A percentile compares a stretch with the other conserved stretches of the same genome.
Evolutionary conservation across 768 basidiomycete species (phyloP).

Genomic region (Hypholoma fasciculare): DNA sequence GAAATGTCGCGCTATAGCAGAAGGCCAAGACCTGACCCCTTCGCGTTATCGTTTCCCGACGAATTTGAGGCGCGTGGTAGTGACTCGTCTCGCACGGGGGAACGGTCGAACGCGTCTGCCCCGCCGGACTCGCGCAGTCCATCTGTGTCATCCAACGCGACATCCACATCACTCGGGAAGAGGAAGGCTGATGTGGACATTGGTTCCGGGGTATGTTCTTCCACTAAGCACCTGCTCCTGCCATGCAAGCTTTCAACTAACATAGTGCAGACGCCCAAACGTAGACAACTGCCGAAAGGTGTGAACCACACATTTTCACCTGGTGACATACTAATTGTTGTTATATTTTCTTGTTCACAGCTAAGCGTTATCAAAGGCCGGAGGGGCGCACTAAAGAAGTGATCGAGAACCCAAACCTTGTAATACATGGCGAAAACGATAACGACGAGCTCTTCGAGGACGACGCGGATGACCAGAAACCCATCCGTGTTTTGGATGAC

Average conservation of each 20-base stretch:
- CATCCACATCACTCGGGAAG: conserved; percentile 20
- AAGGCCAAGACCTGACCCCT: conserved; percentile 34
- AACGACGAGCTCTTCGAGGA: conserved; percentile 19
- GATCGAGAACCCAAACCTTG: conserved; percentile 33
- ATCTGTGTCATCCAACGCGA: conserved; percentile 8
- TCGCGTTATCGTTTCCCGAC: conserved; percentile 52
- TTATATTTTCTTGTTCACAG: neutral
- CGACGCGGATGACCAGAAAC: conserved; percentile 43
- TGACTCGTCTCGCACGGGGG: neutral
- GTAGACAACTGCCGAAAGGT: neutral
- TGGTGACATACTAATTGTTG: neutral
- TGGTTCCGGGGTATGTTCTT: conserved; percentile 19
- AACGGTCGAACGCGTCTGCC: neutral
- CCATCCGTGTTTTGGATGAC: conserved; percentile 53
- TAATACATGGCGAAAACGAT: conserved; percentile 34
- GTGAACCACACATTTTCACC: neutral
- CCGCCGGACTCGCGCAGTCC: conserved; percentile 4
- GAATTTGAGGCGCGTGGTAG: conserved; percentile 22
- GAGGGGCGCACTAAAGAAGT: conserved; percentile 24
- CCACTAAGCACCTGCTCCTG: neutral
- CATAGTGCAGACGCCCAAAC: neutral
- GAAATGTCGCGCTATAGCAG: neutral
- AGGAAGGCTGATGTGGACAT: conserved; percentile 13
- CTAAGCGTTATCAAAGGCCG: neutral
- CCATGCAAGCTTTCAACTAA: neutral